Conservation (phyloP, 805 yeast genomes). For the Saccharomycopsis synnaedendra region DNA sequence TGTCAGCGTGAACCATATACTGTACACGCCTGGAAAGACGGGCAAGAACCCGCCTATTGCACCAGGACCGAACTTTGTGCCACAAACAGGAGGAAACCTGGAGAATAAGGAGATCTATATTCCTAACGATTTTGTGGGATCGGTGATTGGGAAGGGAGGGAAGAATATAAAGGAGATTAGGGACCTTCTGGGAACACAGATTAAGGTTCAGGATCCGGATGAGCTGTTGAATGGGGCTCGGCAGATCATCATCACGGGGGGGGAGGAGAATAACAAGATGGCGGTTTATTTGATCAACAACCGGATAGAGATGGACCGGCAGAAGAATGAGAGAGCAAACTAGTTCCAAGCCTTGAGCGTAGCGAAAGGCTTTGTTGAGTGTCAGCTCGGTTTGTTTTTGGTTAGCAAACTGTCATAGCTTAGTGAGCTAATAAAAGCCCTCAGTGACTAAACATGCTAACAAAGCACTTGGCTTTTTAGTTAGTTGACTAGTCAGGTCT, state of each 20-base stretch:
- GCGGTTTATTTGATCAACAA: constrained; percentile 65
- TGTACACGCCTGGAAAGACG: too few species aligned
- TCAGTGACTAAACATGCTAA: neutral
- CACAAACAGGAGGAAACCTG: too few species aligned
- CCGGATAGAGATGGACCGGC: constrained; percentile 57
- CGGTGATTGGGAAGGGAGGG: constrained; percentile 81
- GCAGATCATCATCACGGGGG: constrained; percentile 56
- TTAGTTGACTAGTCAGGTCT: too few species aligned
- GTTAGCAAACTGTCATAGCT: neutral
- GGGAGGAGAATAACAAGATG: constrained; percentile 54
- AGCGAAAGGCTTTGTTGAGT: neutral
- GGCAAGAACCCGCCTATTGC: too few species aligned
- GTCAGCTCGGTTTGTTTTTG: neutral
- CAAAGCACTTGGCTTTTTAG: too few species aligned
- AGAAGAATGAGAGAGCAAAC: constrained; percentile 18
- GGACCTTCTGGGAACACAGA: constrained; percentile 63
- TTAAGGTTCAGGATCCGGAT: constrained; percentile 50
- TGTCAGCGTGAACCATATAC: too few species aligned
- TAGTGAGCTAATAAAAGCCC: neutral
- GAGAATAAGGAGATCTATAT: constrained; percentile 57
- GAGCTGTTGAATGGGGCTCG: constrained; percentile 44
- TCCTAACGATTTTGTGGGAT: constrained; percentile 70
- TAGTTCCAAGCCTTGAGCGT: neutral
- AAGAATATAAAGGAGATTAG: constrained; percentile 70
- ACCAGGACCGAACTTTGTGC: too few species aligned